Conservation (phyloP, 495 filamentous ascomycete species). For the Clohesyomyces aquaticus region DNA sequence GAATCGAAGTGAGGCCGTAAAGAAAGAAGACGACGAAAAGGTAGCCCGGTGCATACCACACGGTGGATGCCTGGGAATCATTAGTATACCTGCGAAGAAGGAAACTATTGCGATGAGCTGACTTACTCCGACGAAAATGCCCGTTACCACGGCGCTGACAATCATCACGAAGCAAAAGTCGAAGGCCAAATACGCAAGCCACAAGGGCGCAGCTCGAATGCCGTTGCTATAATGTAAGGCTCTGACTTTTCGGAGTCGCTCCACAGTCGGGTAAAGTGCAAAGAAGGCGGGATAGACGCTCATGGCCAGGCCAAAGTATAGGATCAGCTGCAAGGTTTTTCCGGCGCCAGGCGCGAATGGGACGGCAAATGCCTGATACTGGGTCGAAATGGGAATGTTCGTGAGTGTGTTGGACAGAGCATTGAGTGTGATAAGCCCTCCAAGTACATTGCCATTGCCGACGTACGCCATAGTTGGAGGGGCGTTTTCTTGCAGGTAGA, state of each 20-base stretch:
- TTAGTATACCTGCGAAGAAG: no score
- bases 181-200: slow-evolving; percentile 75
- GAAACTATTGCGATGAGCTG: not conserved
- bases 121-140: slow-evolving; percentile 62
- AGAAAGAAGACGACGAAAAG: slow-evolving; percentile 76
- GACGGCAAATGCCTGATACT: slow-evolving; percentile 70
- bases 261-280: slow-evolving; percentile 79
- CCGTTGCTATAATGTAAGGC: slow-evolving; percentile 72
- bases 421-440: slow-evolving; percentile 71
- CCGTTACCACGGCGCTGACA: slow-evolving; percentile 63
- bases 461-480: slow-evolving; percentile 65
- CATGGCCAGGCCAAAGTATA: slow-evolving; percentile 78
- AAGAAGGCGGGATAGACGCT: slow-evolving; percentile 81
- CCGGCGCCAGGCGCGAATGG: slow-evolving; percentile 66
- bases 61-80: slow-evolving; percentile 50
- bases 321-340: slow-evolving; percentile 74
- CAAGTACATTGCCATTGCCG: slow-evolving; percentile 56
- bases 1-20: slow-evolving; percentile 72
- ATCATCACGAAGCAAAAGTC: slow-evolving; percentile 75
- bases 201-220: slow-evolving; percentile 72
- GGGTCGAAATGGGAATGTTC: slow-evolving; percentile 67
- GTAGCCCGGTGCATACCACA: slow-evolving; percentile 77
- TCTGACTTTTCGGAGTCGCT: slow-evolving; percentile 74
- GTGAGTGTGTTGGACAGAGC: slow-evolving; percentile 66
- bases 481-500: slow-evolving; percentile 67